Conservation (phyloP, 2,329 filamentous ascomycete genomes). For the Fusarium beomiforme region DNA sequence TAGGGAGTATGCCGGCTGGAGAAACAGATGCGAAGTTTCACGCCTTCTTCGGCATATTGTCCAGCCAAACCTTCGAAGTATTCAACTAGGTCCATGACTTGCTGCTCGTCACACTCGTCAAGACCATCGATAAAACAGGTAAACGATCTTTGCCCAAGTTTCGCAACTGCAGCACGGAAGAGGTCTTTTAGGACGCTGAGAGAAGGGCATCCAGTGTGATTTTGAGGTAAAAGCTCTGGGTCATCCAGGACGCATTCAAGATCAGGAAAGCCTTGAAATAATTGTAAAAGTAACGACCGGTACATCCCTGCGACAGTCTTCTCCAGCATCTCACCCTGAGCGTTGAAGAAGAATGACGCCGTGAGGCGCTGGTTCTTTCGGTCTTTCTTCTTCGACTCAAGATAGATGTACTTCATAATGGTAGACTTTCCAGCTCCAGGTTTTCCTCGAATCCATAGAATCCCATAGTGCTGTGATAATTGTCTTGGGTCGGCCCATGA, state of each 20-base stretch:
- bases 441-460: slow-evolving; percentile 60
- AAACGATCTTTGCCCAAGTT: not conserved
- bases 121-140: slow-evolving; percentile 54
- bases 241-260: slow-evolving; percentile 49
- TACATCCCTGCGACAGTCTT: slow-evolving; percentile 60
- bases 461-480: slow-evolving; percentile 38
- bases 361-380: slow-evolving; percentile 20
- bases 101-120: slow-evolving; percentile 58
- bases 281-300: slow-evolving; percentile 58
- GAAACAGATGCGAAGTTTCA: slow-evolving; percentile 52
- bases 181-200: slow-evolving; percentile 4
- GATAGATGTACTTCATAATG: slow-evolving; percentile 54
- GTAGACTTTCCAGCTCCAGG: slow-evolving; percentile 59
- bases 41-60: not conserved
- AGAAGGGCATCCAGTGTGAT: not conserved
- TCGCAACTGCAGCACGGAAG: not conserved
- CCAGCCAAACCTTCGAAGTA: slow-evolving; percentile 54
- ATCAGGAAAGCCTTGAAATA: slow-evolving; percentile 50
- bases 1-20: slow-evolving; percentile 60
- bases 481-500: slow-evolving; percentile 14
- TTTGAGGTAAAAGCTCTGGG: not conserved
- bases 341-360: slow-evolving; percentile 63
- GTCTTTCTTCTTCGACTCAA: slow-evolving; percentile 7
- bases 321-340: slow-evolving; percentile 56
- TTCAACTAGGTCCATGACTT: slow-evolving; percentile 54